phyloP scores from a whole-genome alignment of 164 flowering plant species.

The Umbilicus rupestris region DNA sequence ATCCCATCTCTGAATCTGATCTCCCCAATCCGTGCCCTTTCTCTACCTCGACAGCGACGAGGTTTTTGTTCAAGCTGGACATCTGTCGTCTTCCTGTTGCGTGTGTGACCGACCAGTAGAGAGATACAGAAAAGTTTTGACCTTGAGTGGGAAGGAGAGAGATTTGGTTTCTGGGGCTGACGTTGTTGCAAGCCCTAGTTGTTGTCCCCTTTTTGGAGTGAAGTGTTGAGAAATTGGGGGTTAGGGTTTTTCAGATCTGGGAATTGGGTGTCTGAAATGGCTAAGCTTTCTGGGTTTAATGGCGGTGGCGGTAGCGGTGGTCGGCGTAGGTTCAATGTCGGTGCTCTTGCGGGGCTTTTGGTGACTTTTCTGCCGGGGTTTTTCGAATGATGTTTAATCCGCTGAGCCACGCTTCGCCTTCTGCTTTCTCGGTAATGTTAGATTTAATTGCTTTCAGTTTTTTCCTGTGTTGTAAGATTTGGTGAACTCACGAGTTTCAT shows the following conservation, averaged over 20 bases:
- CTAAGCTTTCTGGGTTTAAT: conserved; percentile 6
- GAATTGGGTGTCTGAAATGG: conserved; percentile 4
- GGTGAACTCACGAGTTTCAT: neutral
- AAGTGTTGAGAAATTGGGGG: conserved; percentile 4
- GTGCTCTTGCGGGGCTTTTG: conserved; percentile 35
- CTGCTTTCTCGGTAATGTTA: conserved; percentile 47
- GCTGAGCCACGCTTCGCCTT: conserved; percentile 51
- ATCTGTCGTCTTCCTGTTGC: neutral
- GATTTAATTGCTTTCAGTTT: neutral
- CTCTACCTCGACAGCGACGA: neutral
- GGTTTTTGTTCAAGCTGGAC: neutral
- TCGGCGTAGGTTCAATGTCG: conserved; percentile 16
- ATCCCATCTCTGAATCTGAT: too few relatives aligned
- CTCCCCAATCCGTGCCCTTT: too few relatives aligned
- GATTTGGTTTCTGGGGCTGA: neutral
- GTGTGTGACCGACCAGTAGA: neutral
- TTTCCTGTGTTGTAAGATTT: neutral
- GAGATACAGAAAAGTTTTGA: neutral
- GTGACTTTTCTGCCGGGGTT: conserved; percentile 42
- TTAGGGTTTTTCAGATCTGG: neutral
- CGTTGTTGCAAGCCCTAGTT: neutral
- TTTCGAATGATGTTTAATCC: conserved; percentile 41
- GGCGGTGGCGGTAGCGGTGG: neutral
- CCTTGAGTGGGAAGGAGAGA: neutral
- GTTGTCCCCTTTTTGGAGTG: neutral